phyloP scores from a whole-genome alignment of 164 flowering plant species.

The Chimonanthus salicifolius region DNA sequence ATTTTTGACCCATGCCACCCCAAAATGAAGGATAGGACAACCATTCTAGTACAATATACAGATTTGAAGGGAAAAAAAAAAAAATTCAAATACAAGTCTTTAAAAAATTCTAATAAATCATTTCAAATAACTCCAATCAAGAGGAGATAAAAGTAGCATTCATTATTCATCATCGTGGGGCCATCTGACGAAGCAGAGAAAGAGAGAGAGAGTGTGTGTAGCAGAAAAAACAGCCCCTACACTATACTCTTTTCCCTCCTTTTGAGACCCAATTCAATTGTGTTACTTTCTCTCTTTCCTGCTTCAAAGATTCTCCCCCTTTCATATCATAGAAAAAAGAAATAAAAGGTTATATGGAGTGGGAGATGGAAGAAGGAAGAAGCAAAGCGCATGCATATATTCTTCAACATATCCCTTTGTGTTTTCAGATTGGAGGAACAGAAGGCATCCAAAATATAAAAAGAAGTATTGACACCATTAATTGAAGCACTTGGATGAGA shows the following conservation, averaged over 20 bases:
- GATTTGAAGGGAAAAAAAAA: too few relatives aligned
- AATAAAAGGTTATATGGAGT: conserved; percentile 14
- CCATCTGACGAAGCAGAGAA: conserved; percentile 46
- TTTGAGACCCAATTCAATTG: conserved; percentile 56
- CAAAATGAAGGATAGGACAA: too few relatives aligned
- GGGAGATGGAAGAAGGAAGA: conserved; percentile 28
- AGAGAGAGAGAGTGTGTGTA: conserved; percentile 18
- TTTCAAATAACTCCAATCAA: neutral
- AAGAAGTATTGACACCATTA: conserved; percentile 28
- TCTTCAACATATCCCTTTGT: conserved; percentile 60
- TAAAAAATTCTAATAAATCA: too few relatives aligned
- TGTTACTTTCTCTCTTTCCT: conserved; percentile 56
- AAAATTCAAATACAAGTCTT: too few relatives aligned
- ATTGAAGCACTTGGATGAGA: conserved; percentile 15
- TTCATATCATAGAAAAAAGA: conserved; percentile 44
- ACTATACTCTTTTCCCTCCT: conserved; percentile 27
- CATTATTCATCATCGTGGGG: conserved; percentile 71
- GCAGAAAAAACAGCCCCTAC: conserved; percentile 37
- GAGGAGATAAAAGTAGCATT: conserved; percentile 37
- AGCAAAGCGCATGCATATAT: conserved; percentile 77
- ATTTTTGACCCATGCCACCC: too few relatives aligned
- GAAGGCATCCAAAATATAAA: conserved; percentile 37
- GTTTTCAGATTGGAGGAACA: conserved; percentile 70
- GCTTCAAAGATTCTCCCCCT: conserved; percentile 56
- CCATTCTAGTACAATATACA: too few relatives aligned